These are phyloP conservation scores for Pichia sp. DNA, from an alignment of 1,139 yeast genomes.

Conservation along the genomic window DNA sequence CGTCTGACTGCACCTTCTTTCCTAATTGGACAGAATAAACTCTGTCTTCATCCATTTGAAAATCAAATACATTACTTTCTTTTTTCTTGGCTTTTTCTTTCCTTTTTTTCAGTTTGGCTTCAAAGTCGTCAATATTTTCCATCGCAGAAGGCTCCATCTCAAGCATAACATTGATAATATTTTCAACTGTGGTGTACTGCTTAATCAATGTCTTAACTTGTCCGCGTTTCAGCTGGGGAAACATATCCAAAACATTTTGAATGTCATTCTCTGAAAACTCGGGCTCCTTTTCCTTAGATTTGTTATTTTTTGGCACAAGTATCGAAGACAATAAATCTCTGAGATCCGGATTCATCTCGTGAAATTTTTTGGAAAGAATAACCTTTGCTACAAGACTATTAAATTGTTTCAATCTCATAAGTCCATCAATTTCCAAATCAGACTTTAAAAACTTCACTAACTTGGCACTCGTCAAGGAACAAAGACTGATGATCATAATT, in stretches of 20 bases:
- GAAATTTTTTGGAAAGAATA: constrained; percentile 36
- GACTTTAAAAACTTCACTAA: constrained; percentile 34
- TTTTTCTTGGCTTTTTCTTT: not conserved
- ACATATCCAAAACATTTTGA: constrained; percentile 40
- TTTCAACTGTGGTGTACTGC: constrained; percentile 46
- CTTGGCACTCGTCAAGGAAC: constrained; percentile 40
- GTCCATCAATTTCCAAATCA: constrained; percentile 37
- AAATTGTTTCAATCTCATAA: constrained; percentile 31
- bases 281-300: not conserved
- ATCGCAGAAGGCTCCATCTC: constrained; percentile 46
- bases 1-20: constrained; percentile 20
- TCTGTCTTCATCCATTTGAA: constrained; percentile 9
- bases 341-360: constrained; percentile 41
- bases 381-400: constrained; percentile 50
- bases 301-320: constrained; percentile 14
- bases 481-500: constrained; percentile 42
- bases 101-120: constrained; percentile 3
- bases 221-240: constrained; percentile 43
- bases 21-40: constrained; percentile 23
- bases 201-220: constrained; percentile 39
- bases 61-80: constrained; percentile 9
- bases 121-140: constrained; percentile 16
- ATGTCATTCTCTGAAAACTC: constrained; percentile 33
- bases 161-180: constrained; percentile 48
- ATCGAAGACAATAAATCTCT: constrained; percentile 34